Evolutionary conservation across 768 basidiomycete genomes (phyloP).

Genomic region (Lepiota venenata): DNA sequence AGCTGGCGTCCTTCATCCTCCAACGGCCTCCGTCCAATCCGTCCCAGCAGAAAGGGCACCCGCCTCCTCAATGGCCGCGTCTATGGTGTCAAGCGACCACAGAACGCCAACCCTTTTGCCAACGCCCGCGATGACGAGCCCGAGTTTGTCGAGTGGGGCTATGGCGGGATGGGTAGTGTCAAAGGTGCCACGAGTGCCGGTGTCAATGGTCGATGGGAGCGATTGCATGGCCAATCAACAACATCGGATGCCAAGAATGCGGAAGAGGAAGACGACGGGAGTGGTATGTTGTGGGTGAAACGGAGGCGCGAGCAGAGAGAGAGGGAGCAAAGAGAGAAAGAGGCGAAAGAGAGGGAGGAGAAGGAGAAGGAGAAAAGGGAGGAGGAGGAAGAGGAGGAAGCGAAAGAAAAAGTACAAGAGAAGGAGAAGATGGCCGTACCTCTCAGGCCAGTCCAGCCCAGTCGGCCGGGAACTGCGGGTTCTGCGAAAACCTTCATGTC

Average conservation of each 20-base stretch:
- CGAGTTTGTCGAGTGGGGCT: constrained; percentile 92
- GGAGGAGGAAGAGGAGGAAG: constrained; percentile 13
- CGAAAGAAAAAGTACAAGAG: neutral
- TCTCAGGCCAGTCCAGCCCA: neutral
- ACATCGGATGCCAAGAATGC: neutral
- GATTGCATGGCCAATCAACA: constrained; percentile 15
- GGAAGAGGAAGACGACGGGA: constrained; percentile 64
- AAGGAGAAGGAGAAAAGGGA: constrained; percentile 18
- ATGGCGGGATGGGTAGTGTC: constrained; percentile 77
- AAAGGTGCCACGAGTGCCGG: constrained; percentile 36
- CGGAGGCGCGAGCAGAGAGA: constrained; percentile 56
- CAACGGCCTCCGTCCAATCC: constrained; percentile 11
- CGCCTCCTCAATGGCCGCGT: constrained; percentile 85
- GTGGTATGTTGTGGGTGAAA: constrained; percentile 84
- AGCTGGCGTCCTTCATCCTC: constrained; percentile 12
- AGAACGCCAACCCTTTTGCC: constrained; percentile 56
- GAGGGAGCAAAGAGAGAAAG: constrained; percentile 37
- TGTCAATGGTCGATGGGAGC: constrained; percentile 25
- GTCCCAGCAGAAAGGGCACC: constrained; percentile 36
- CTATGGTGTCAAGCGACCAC: constrained; percentile 53
- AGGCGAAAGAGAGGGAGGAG: constrained; percentile 22
- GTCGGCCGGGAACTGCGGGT: constrained; percentile 4
- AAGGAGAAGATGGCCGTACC: constrained; percentile 26
- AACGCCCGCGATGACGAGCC: constrained; percentile 66
- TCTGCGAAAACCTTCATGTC: neutral